Evolutionary conservation across 2,329 filamentous ascomycete species (phyloP).

Genomic region (Phaeosphaeria sp.): DNA sequence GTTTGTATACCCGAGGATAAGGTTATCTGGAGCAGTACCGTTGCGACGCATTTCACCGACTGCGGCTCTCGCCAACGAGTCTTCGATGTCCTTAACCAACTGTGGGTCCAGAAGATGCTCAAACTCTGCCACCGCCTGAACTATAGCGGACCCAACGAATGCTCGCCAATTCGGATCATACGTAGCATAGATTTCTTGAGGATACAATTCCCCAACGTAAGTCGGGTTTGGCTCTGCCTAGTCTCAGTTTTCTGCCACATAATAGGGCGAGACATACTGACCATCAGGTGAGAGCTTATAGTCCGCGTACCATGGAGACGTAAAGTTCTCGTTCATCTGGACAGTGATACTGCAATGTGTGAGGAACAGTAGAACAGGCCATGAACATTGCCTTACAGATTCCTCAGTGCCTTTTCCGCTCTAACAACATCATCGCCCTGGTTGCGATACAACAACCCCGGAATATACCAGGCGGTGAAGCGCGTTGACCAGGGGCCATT

Average conservation of each 20-base stretch:
- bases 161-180: constrained; percentile 48
- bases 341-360: constrained; percentile 18
- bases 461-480: constrained; percentile 54
- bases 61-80: constrained; percentile 46
- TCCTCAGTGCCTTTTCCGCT: constrained; percentile 46
- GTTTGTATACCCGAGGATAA: constrained; percentile 52
- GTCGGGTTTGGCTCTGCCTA: constrained; percentile 42
- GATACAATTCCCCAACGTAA: constrained; percentile 36
- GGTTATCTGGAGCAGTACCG: constrained; percentile 51
- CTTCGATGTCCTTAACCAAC: constrained; percentile 46
- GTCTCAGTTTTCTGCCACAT: background rate
- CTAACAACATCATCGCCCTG: constrained; percentile 45
- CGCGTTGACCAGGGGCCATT: constrained; percentile 53
- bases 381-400: constrained; percentile 19
- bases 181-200: constrained; percentile 32
- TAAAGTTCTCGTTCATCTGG: constrained; percentile 48
- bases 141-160: constrained; percentile 46
- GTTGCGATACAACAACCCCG: constrained; percentile 48
- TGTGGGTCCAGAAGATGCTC: constrained; percentile 37
- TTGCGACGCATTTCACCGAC: constrained; percentile 52
- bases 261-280: background rate
- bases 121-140: constrained; percentile 49
- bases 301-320: constrained; percentile 52
- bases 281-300: constrained; percentile 51
- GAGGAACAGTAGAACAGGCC: background rate